Conservation (phyloP, 2,329 filamentous ascomycete species). For the Xylariaceae sp. region DNA sequence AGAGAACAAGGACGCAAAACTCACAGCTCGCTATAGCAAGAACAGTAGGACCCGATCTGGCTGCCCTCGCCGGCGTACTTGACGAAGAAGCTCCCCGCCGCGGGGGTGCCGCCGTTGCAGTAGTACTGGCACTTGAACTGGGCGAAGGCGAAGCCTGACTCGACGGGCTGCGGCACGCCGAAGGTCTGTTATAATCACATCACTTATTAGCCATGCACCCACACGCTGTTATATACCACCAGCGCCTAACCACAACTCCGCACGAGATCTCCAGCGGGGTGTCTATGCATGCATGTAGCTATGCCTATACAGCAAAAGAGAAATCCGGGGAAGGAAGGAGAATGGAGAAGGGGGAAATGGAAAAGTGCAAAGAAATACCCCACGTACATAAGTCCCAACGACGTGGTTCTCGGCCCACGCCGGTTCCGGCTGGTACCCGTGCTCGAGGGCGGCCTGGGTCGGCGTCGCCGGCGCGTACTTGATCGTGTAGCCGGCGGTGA, state of each 20-base stretch:
- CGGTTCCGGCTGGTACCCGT: constrained; percentile 32
- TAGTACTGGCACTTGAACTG: constrained; percentile 41
- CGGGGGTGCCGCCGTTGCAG: constrained; percentile 28
- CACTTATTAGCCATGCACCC: too few species aligned
- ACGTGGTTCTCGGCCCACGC: constrained; percentile 33
- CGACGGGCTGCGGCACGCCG: constrained; percentile 31
- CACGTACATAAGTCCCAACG: constrained; percentile 33
- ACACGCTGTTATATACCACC: too few species aligned
- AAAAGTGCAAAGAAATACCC: neutral
- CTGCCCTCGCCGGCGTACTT: constrained; percentile 19
- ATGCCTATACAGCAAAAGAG: too few species aligned
- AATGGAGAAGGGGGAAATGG: neutral
- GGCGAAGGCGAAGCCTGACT: constrained; percentile 37
- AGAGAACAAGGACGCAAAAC: constrained; percentile 9
- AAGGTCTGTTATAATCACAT: constrained; percentile 31
- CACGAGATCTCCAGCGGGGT: too few species aligned
- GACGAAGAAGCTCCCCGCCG: constrained; percentile 37
- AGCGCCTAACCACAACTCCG: too few species aligned
- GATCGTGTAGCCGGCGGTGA: constrained; percentile 37
- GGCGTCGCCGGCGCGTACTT: constrained; percentile 32
- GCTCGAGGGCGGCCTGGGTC: constrained; percentile 10
- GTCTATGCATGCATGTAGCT: too few species aligned
- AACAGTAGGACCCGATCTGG: constrained; percentile 28
- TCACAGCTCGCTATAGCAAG: constrained; percentile 35
- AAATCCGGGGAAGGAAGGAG: too few species aligned